These are phyloP conservation scores for Hyaloperonospora arabidopsidis DNA, from an alignment of 352 stramenopile species.

Conservation along the genomic window DNA sequence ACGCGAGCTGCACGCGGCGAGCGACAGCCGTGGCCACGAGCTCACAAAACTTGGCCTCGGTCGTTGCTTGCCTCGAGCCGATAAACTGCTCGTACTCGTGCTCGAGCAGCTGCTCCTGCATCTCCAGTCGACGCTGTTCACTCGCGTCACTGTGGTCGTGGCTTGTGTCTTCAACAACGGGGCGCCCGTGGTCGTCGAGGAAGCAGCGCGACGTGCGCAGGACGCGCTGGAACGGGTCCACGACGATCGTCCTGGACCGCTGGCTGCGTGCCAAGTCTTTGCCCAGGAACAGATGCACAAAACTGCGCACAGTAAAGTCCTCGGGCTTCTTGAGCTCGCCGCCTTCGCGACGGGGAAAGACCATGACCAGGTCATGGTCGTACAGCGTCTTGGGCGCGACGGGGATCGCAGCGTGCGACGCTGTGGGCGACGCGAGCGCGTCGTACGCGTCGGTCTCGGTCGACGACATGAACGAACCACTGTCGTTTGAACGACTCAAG, in stretches of 20 bases:
- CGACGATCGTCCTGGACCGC: constrained; percentile 33
- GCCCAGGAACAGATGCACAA: constrained; percentile 60
- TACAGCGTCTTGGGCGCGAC: constrained; percentile 39
- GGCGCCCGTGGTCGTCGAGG: constrained; percentile 49
- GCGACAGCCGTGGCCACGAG: constrained; percentile 54
- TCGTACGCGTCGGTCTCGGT: too few species aligned
- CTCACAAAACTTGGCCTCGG: constrained; percentile 59
- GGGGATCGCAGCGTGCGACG: too few species aligned
- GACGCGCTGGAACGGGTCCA: constrained; percentile 68
- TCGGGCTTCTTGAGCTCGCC: constrained; percentile 60
- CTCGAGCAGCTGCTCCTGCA: constrained; percentile 39
- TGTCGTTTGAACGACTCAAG: too few species aligned
- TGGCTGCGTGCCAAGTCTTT: constrained; percentile 45
- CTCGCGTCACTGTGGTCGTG: constrained; percentile 45
- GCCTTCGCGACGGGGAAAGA: constrained; percentile 58
- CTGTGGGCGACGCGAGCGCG: too few species aligned
- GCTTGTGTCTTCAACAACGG: constrained; percentile 31
- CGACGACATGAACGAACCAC: too few species aligned
- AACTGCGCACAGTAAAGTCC: constrained; percentile 53
- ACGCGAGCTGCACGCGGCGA: constrained; percentile 64
- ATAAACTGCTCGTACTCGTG: constrained; percentile 55
- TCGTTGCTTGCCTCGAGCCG: constrained; percentile 36
- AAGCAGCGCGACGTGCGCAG: constrained; percentile 63
- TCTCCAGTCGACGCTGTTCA: constrained; percentile 35
- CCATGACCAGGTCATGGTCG: constrained; percentile 75